Evolutionary conservation across 139 green algal genomes (phyloP).

Genomic region (Ettlia oleoabundans): DNA sequence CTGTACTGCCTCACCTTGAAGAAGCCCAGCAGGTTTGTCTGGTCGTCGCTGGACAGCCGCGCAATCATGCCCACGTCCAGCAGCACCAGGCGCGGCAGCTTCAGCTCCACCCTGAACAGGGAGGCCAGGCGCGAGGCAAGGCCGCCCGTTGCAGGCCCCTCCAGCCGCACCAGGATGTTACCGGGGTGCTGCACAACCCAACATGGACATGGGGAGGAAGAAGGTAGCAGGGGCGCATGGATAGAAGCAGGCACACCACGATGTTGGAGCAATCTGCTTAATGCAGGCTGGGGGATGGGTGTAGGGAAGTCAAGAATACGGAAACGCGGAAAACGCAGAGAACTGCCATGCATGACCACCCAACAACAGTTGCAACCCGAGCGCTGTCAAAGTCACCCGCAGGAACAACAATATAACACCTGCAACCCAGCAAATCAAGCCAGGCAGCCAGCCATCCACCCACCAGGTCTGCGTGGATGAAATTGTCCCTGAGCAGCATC

Average conservation of each 20-base stretch:
- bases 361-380: too few relatives aligned
- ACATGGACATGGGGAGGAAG: too few relatives aligned
- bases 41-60: conserved; percentile 76
- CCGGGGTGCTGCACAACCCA: conserved; percentile 92
- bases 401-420: too few relatives aligned
- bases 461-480: conserved; percentile 91
- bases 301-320: too few relatives aligned
- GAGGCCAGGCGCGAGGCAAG: background rate
- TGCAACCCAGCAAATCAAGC: too few relatives aligned
- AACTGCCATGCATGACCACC: too few relatives aligned
- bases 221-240: too few relatives aligned
- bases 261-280: too few relatives aligned
- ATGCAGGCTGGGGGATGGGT: too few relatives aligned
- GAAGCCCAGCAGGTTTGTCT: conserved; percentile 90
- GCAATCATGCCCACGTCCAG: conserved; percentile 90
- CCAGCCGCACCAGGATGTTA: conserved; percentile 84
- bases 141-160: conserved; percentile 17
- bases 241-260: too few relatives aligned
- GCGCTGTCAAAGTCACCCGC: too few relatives aligned
- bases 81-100: conserved; percentile 60
- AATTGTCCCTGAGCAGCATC: conserved; percentile 93
- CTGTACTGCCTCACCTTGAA: conserved; percentile 49
- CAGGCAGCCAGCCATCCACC: background rate
- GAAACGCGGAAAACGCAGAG: too few relatives aligned
- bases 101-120: background rate